These are phyloP conservation scores for Colletotrichum theobromicola DNA, from an alignment of 2,329 filamentous ascomycete genomes.

Conservation along the genomic window DNA sequence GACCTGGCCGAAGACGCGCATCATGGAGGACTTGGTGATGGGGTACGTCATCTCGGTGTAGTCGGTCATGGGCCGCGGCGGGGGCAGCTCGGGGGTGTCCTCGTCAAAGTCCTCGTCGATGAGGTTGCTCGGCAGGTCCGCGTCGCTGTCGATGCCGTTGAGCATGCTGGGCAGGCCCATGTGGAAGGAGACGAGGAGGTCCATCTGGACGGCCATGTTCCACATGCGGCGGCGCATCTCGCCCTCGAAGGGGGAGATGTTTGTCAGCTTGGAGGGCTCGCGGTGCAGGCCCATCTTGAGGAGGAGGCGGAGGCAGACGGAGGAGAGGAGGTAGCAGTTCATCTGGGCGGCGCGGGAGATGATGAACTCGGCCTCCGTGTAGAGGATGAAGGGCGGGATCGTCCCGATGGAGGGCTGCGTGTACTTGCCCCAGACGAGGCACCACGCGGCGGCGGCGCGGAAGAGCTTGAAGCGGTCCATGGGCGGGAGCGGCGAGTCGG, in stretches of 20 bases:
- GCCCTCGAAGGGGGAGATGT: slow-evolving; percentile 55
- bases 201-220: slow-evolving; percentile 62
- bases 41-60: slow-evolving; percentile 64
- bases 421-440: slow-evolving; percentile 56
- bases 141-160: slow-evolving; percentile 67
- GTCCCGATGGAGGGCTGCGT: slow-evolving; percentile 53
- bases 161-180: slow-evolving; percentile 72
- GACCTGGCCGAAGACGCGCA: slow-evolving; percentile 54
- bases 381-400: slow-evolving; percentile 56
- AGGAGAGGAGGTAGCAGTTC: slow-evolving; percentile 58
- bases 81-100: slow-evolving; percentile 58
- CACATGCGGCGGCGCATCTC: slow-evolving; percentile 61
- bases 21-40: slow-evolving; percentile 54
- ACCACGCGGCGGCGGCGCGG: slow-evolving; percentile 55
- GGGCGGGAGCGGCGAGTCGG: slow-evolving; percentile 41
- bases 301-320: slow-evolving; percentile 57
- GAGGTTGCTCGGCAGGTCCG: slow-evolving; percentile 64
- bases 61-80: slow-evolving; percentile 60
- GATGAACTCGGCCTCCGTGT: slow-evolving; percentile 59
- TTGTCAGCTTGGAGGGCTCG: slow-evolving; percentile 56
- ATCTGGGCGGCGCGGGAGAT: slow-evolving; percentile 55
- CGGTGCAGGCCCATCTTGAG: slow-evolving; percentile 65
- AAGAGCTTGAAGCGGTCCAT: slow-evolving; percentile 53
- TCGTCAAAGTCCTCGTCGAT: slow-evolving; percentile 70
- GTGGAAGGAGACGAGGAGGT: slow-evolving; percentile 70